A percentile compares a stretch with the other conserved stretches of the same genome.
Conservation (phyloP, 2,329 filamentous ascomycete species). For the Pleoardoris graminearum region DNA sequence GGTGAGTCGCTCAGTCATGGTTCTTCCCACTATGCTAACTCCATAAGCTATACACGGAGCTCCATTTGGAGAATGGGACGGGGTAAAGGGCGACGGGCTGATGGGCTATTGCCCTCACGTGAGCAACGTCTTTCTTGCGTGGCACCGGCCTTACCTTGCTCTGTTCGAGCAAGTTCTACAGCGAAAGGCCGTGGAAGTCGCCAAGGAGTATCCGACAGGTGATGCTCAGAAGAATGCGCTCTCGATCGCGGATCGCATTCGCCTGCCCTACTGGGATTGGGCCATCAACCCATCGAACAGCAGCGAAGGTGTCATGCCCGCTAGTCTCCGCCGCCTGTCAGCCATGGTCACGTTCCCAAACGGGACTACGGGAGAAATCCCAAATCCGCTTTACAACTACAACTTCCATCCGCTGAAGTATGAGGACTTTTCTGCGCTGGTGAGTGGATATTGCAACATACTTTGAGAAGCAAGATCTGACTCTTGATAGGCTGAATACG, state of each 20-base stretch:
- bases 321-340: slow-evolving; percentile 23
- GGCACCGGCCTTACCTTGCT: slow-evolving; percentile 41
- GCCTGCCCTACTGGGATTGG: slow-evolving; percentile 44
- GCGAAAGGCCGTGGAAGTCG: slow-evolving; percentile 33
- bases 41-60: slow-evolving; percentile 36
- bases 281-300: slow-evolving; percentile 27
- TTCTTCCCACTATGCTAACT: slow-evolving; percentile 1
- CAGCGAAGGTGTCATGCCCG: slow-evolving; percentile 31
- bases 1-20: slow-evolving; percentile 19
- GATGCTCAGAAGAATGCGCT: slow-evolving; percentile 27
- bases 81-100: slow-evolving; percentile 25
- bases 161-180: slow-evolving; percentile 40
- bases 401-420: slow-evolving; percentile 35
- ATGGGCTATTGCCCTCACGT: slow-evolving; percentile 38
- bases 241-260: slow-evolving; percentile 27
- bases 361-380: slow-evolving; percentile 28
- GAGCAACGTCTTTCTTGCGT: slow-evolving; percentile 36
- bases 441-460: slow-evolving; percentile 11
- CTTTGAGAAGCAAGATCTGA: not conserved
- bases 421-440: slow-evolving; percentile 33
- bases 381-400: slow-evolving; percentile 35
- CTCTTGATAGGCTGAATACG: slow-evolving; percentile 26
- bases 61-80: slow-evolving; percentile 35
- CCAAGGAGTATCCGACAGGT: slow-evolving; percentile 33
- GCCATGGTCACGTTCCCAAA: slow-evolving; percentile 32